Base-by-base conservation (phyloP, 805 yeast genomes). In the Monosporozyma unispora region DNA sequence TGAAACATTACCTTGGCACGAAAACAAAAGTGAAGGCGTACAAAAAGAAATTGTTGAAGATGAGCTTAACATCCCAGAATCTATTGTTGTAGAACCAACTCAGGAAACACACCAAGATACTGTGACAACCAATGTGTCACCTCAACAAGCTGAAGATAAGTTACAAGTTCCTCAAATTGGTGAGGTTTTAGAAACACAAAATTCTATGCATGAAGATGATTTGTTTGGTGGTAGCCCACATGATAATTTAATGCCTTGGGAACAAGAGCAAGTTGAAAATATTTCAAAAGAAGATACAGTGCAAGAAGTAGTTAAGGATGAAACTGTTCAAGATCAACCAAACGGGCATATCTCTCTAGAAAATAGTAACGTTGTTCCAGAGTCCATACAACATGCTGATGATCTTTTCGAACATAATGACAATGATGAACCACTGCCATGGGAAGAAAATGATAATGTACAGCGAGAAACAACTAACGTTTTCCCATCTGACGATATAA, bases 221-320 rank as follows among this genome's bases (percentile, higher is more conserved):
- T 38, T 48, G 22, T 44, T 44, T 29, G 48, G 40, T 2, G 9
- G 28, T 4, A 19, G 12, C 23, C 18, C 18, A 4, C 27, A 27
- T 41, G 42, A 47, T 29, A 54, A 49, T n/a, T 22, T 31, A n/a
- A 43, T 55, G 44, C 57, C 57, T 11, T 55, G 58, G 58, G 57
- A 55, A 47, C 19, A 25, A 37, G 27, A 39, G 12, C 18, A 21
- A 37, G 23, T 10, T 18, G 43, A 21, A n/a, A n/a, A 22, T 2
- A 39, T 11, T 19, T n/a, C 25, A 18, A 25, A 7, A 4, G 25
- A 11, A 11, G 14, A 10, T 9, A 7, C 41, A 19, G 14, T 11
- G 4, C 27, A 9, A 39, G 16, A 21, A 39, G 10, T 14, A 3
- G 25, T 22, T 39, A 10, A 22, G n/a, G 27, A 14, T 29, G 14